These are phyloP conservation scores for Debaryomyces castellii DNA, from an alignment of 805 yeast species.

Conservation along the genomic window DNA sequence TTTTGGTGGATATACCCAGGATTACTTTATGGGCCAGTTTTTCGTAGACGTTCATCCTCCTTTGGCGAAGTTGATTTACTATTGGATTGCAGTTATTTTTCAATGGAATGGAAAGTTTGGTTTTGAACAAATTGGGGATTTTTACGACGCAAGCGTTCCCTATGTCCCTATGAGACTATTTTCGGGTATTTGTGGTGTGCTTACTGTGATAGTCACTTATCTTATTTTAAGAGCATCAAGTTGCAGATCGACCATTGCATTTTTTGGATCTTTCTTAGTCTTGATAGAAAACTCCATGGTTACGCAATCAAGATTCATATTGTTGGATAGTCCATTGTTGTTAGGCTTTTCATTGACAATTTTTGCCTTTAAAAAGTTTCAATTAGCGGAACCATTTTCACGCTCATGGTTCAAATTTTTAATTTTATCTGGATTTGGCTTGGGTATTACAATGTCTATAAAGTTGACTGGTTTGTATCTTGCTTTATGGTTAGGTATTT, in stretches of 20 bases:
- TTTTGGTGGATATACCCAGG: constrained; percentile 36
- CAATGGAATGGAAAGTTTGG: constrained; percentile 50
- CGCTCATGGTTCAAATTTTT: constrained; percentile 54
- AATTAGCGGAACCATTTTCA: constrained; percentile 44
- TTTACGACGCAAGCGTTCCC: constrained; percentile 32
- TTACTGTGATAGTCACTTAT: constrained; percentile 52
- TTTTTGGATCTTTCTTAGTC: constrained; percentile 51
- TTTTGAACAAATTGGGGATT: constrained; percentile 45
- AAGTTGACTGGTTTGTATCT: constrained; percentile 75
- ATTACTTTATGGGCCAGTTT: constrained; percentile 56
- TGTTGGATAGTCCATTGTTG: constrained; percentile 45
- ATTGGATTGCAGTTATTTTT: constrained; percentile 48
- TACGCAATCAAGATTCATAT: constrained; percentile 54
- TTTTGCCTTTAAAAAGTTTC: constrained; percentile 51
- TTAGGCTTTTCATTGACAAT: constrained; percentile 48
- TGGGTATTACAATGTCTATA: constrained; percentile 59
- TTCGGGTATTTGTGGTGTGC: constrained; percentile 55
- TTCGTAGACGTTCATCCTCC: constrained; percentile 78
- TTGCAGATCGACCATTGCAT: constrained; percentile 50
- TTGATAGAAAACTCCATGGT: constrained; percentile 65
- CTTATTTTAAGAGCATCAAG: constrained; percentile 55
- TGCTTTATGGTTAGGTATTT: constrained; percentile 57
- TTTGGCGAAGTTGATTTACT: constrained; percentile 58
- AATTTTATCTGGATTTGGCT: constrained; percentile 45
- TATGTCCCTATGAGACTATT: constrained; percentile 57